Evolutionary conservation across 2,329 filamentous ascomycete genomes (phyloP).

Genomic region (Aspergillus sp.): DNA sequence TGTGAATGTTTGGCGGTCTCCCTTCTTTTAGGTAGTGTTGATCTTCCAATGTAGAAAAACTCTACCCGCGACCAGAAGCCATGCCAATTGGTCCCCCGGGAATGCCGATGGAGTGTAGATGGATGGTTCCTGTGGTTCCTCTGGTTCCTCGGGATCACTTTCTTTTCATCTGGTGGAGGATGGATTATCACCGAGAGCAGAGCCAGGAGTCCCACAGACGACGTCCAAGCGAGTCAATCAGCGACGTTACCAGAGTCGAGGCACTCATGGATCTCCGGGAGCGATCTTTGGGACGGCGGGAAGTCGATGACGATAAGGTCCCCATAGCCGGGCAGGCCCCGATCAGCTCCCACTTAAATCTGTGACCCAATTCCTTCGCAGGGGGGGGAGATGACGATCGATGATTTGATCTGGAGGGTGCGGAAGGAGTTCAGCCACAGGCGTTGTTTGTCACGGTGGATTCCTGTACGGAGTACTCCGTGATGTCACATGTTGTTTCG

Average conservation of each 20-base stretch:
- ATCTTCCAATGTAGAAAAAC: conserved; percentile 2
- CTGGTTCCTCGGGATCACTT: background rate
- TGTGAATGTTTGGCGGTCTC: background rate
- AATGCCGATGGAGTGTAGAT: conserved; percentile 1
- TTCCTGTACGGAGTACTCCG: no score
- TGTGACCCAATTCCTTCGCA: background rate
- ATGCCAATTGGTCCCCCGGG: conserved; percentile 13
- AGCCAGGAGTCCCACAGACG: background rate
- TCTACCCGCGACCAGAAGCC: background rate
- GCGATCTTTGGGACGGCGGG: conserved; percentile 1
- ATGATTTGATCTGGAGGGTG: background rate
- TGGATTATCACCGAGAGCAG: background rate
- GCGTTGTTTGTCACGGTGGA: background rate
- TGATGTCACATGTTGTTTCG: no score
- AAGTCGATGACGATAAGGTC: conserved; percentile 7
- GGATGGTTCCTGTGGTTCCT: no score
- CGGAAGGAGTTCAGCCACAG: background rate
- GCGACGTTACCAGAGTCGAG: conserved; percentile 1
- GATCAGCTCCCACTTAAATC: background rate
- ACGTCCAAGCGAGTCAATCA: conserved; percentile 4
- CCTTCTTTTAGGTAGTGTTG: background rate
- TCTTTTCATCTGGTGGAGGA: background rate
- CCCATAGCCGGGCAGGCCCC: background rate
- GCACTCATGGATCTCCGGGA: conserved; percentile 9
- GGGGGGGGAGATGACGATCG: background rate